Evolutionary conservation across 495 filamentous ascomycete genomes (phyloP).

Genomic region (Hypoxylon fragiforme): DNA sequence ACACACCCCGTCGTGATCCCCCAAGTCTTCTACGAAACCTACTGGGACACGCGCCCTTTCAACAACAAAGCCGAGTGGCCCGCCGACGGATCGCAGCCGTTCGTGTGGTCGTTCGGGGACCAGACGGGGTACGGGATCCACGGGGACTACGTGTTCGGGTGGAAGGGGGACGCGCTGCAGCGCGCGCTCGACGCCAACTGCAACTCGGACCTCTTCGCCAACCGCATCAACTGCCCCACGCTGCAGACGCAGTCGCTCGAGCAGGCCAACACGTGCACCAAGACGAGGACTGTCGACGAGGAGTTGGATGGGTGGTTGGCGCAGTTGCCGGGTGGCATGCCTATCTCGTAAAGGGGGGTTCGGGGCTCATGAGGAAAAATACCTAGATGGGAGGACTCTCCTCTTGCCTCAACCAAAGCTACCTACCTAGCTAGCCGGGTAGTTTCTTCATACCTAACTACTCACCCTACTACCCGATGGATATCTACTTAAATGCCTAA

Average conservation of each 20-base stretch:
- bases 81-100: slow-evolving; percentile 43
- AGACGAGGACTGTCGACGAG: slow-evolving; percentile 39
- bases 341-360: slow-evolving; percentile 28
- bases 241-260: slow-evolving; percentile 43
- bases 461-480: too few species aligned
- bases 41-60: slow-evolving; percentile 48
- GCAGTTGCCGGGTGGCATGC: slow-evolving; percentile 39
- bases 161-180: slow-evolving; percentile 49
- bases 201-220: slow-evolving; percentile 40
- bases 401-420: too few species aligned
- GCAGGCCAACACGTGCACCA: slow-evolving; percentile 44
- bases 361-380: too few species aligned
- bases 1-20: slow-evolving; percentile 63
- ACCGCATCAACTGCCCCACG: slow-evolving; percentile 44
- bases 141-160: slow-evolving; percentile 51
- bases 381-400: too few species aligned
- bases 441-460: too few species aligned
- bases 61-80: slow-evolving; percentile 46
- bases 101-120: slow-evolving; percentile 50
- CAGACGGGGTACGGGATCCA: slow-evolving; percentile 46
- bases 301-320: slow-evolving; percentile 40
- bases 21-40: slow-evolving; percentile 68
- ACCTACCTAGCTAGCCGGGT: too few species aligned
- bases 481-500: too few species aligned
- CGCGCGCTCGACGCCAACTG: slow-evolving; percentile 46